Evolutionary conservation across 345 rosid genomes (phyloP).

Genomic region (Hibiscus trionum): DNA sequence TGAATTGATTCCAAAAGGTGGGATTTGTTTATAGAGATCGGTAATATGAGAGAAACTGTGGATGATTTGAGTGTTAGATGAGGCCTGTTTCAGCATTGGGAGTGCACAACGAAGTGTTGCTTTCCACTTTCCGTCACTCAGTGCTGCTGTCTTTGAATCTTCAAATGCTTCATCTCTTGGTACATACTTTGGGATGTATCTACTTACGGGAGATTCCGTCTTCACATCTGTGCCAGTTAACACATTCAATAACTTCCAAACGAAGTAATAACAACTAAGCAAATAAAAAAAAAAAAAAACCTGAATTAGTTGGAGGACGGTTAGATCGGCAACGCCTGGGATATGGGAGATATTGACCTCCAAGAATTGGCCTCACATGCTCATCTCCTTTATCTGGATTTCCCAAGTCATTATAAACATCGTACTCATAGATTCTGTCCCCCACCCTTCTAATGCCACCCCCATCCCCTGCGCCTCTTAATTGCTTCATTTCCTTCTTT

Average conservation of each 20-base stretch:
- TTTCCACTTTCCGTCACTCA: neutral
- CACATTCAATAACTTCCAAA: no score
- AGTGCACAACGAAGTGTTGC: neutral
- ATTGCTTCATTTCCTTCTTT: neutral
- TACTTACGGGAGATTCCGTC: neutral
- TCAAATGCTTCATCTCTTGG: constrained; percentile 6
- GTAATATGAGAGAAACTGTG: neutral
- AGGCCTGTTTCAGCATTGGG: neutral
- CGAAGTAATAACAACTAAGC: no score
- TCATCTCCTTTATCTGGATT: neutral
- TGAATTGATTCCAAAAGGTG: neutral
- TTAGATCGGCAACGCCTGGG: constrained; percentile 1
- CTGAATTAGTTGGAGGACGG: neutral
- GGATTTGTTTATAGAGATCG: neutral
- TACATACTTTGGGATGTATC: neutral
- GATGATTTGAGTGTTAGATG: neutral
- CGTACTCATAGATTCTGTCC: constrained; percentile 3
- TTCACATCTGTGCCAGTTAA: neutral
- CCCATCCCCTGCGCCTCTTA: neutral
- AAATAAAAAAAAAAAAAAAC: neutral
- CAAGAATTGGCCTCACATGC: neutral
- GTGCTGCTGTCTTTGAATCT: neutral
- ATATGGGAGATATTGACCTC: neutral
- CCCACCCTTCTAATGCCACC: neutral
- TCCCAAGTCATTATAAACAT: constrained; percentile 9